Evolutionary conservation across 140 eudicot species (phyloP).

Genomic region (Flaveria floridana): DNA sequence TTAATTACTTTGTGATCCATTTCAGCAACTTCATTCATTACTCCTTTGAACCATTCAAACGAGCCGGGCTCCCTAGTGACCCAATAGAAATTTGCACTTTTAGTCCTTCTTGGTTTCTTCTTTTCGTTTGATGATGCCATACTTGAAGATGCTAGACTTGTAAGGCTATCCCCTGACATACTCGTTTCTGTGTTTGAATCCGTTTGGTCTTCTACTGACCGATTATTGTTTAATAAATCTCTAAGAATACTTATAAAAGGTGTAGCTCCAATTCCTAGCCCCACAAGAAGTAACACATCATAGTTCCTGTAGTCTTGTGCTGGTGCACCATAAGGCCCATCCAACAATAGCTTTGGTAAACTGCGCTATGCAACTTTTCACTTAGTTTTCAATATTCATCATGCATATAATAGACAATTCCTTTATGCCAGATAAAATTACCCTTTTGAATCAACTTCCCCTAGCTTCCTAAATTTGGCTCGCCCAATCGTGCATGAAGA

Average conservation of each 20-base stretch:
- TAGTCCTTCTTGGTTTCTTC: slow-evolving; percentile 57
- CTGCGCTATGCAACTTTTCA: slow-evolving; percentile 40
- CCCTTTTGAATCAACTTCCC: slow-evolving; percentile 61
- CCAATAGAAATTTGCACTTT: slow-evolving; percentile 84
- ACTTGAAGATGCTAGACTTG: slow-evolving; percentile 68
- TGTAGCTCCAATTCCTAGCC: slow-evolving; percentile 98
- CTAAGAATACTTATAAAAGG: slow-evolving; percentile 93
- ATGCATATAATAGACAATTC: neutral
- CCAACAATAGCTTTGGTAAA: slow-evolving; percentile 69
- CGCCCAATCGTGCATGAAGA: slow-evolving; percentile 70
- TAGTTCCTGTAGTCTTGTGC: slow-evolving; percentile 94
- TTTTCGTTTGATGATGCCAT: slow-evolving; percentile 56
- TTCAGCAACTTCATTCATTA: slow-evolving; percentile 98
- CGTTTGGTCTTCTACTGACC: slow-evolving; percentile 56
- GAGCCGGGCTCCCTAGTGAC: slow-evolving; percentile 96
- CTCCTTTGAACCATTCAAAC: slow-evolving; percentile 98
- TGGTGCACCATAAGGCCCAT: slow-evolving; percentile 98
- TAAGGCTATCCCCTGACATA: slow-evolving; percentile 70
- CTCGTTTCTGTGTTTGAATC: slow-evolving; percentile 82
- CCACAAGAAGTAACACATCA: slow-evolving; percentile 88
- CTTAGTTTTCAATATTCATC: neutral
- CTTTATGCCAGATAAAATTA: slow-evolving; percentile 30
- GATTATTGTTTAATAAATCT: slow-evolving; percentile 71
- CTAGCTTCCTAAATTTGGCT: slow-evolving; percentile 58
- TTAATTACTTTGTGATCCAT: slow-evolving; percentile 78